phyloP scores from a whole-genome alignment of 148 eudicot species.

The Vaccinium macrocarpon region DNA sequence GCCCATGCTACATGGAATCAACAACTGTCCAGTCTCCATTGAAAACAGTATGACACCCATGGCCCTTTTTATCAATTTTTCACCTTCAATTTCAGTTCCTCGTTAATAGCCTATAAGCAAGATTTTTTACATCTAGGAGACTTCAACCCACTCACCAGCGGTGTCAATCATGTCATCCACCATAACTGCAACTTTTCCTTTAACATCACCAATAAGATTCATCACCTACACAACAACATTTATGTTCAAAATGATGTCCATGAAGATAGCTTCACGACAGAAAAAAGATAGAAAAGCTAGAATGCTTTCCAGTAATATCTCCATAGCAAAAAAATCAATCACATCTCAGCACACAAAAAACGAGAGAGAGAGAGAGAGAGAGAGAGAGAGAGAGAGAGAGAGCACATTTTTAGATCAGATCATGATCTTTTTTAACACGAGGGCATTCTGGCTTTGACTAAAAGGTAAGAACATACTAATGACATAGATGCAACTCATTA shows the following conservation, averaged over 20 bases:
- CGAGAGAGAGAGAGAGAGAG: not conserved
- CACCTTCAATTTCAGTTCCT: not conserved
- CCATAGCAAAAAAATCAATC: not conserved
- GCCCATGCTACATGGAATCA: not conserved
- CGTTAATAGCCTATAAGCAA: not conserved
- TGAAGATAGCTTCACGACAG: constrained; percentile 1
- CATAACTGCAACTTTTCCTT: constrained; percentile 96
- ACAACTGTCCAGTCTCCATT: not conserved
- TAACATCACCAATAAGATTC: constrained; percentile 97
- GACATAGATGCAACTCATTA: not conserved
- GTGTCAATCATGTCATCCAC: constrained; percentile 99
- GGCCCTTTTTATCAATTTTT: not conserved
- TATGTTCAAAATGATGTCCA: not conserved
- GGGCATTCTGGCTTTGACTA: not conserved
- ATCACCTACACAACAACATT: constrained; percentile 54
- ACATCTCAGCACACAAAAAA: not conserved
- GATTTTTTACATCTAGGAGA: constrained; percentile 1
- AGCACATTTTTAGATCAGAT: not conserved
- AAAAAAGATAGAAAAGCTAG: not conserved
- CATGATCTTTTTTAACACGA: not conserved
- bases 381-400: not conserved
- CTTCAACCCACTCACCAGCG: constrained; percentile 70
- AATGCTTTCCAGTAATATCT: not conserved
- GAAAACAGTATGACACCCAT: not conserved
- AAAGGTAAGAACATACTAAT: too few relatives aligned